Conservation (phyloP, 225 moss, liverwort and hornwort genomes). For the Climacium dendroides region DNA sequence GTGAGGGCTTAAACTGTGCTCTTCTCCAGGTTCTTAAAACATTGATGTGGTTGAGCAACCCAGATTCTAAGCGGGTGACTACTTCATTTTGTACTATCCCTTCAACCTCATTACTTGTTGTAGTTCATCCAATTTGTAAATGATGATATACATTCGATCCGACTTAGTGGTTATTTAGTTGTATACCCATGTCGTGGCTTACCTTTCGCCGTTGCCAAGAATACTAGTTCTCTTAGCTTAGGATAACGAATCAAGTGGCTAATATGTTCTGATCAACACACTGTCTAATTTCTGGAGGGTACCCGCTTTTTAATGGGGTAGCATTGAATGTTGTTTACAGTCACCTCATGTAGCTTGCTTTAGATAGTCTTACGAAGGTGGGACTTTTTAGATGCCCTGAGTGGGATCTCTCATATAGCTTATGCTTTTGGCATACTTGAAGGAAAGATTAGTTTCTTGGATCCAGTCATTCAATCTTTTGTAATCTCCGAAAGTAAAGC, state of each 20-base stretch:
- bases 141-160: constrained; percentile 22
- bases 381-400: constrained; percentile 1
- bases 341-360: constrained; percentile 1
- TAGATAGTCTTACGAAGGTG: constrained; percentile 5
- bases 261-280: neutral
- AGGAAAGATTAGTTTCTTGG: constrained; percentile 1
- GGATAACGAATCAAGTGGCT: neutral
- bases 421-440: constrained; percentile 12
- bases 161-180: neutral
- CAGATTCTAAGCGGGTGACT: neutral
- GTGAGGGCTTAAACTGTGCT: neutral
- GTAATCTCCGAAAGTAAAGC: neutral
- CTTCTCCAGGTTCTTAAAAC: neutral
- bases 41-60: neutral
- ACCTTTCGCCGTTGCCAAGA: neutral
- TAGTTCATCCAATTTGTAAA: constrained; percentile 32
- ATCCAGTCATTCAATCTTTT: neutral
- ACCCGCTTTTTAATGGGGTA: constrained; percentile 10
- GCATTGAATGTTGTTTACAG: constrained; percentile 4
- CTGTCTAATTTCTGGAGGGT: neutral
- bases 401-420: neutral
- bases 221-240: constrained; percentile 5
- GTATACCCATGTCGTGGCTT: neutral
- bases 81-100: constrained; percentile 19
- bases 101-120: neutral